These are phyloP conservation scores for Fusarium mangiferae DNA, from an alignment of 2,329 filamentous ascomycete species.

Conservation along the genomic window DNA sequence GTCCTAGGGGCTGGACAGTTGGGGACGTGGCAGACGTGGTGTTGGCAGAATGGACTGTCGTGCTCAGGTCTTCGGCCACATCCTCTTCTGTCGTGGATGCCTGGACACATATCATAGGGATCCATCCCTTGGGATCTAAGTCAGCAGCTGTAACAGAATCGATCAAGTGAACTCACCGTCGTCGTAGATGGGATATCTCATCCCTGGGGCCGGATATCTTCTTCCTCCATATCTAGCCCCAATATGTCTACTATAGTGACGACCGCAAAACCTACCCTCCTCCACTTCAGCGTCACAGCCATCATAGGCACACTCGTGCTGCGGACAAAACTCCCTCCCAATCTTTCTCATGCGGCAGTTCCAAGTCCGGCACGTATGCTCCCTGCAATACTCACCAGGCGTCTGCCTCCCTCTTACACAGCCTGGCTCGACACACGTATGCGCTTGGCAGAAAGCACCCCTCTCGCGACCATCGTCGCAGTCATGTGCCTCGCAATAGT, in stretches of 20 bases:
- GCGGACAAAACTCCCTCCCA: conserved; percentile 37
- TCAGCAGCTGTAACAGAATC: no score
- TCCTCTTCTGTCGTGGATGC: conserved; percentile 10
- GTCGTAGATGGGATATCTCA: conserved; percentile 30
- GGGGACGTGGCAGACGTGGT: conserved; percentile 39
- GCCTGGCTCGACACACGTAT: conserved; percentile 43
- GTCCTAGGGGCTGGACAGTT: conserved; percentile 30
- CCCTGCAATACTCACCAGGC: conserved; percentile 36
- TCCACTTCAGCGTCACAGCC: conserved; percentile 40
- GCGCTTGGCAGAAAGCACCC: conserved; percentile 39
- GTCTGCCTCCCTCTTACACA: conserved; percentile 35
- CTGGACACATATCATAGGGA: conserved; percentile 12
- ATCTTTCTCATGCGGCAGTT: conserved; percentile 38
- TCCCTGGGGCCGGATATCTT: conserved; percentile 20
- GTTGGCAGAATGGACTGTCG: conserved; percentile 26
- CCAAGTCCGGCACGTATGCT: conserved; percentile 41
- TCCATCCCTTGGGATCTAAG: conserved; percentile 10
- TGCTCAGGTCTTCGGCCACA: conserved; percentile 20
- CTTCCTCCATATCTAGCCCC: conserved; percentile 8
- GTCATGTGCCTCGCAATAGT: conserved; percentile 44
- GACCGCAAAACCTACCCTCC: conserved; percentile 36
- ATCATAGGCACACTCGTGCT: conserved; percentile 43
- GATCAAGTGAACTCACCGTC: conserved; percentile 36
- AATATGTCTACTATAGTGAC: conserved; percentile 29
- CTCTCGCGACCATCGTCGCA: conserved; percentile 41